These are phyloP conservation scores for Botrytis pseudocinerea DNA, from an alignment of 2,329 filamentous ascomycete species.

Conservation along the genomic window DNA sequence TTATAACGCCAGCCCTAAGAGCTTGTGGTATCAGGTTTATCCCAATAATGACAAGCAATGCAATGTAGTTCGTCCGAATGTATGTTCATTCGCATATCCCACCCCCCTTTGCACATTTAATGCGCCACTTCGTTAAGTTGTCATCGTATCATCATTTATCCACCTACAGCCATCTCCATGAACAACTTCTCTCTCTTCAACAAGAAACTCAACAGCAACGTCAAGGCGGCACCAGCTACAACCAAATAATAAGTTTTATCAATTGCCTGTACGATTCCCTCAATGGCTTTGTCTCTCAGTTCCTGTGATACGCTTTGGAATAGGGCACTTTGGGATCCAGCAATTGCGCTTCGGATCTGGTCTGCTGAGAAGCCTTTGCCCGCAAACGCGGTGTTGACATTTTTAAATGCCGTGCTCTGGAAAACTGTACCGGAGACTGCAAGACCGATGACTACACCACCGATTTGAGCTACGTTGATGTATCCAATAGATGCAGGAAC, in stretches of 20 bases:
- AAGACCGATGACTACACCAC: constrained; percentile 40
- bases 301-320: constrained; percentile 23
- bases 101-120: not conserved
- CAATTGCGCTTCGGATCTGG: constrained; percentile 35
- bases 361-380: constrained; percentile 27
- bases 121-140: not conserved
- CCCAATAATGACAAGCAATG: not conserved
- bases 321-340: constrained; percentile 24
- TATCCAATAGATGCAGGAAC: constrained; percentile 41
- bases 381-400: constrained; percentile 33
- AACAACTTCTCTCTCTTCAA: constrained; percentile 36
- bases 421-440: constrained; percentile 43
- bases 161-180: constrained; percentile 22
- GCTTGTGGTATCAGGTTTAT: not conserved
- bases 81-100: constrained; percentile 1
- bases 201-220: constrained; percentile 33
- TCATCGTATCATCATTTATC: not conserved
- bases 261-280: constrained; percentile 38
- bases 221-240: constrained; percentile 37
- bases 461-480: constrained; percentile 42
- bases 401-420: constrained; percentile 39
- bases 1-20: not conserved
- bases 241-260: constrained; percentile 36
- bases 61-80: not conserved
- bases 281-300: constrained; percentile 30